Base-by-base conservation (phyloP, 805 yeast genomes). In the Yamadazyma ubonensis region DNA sequence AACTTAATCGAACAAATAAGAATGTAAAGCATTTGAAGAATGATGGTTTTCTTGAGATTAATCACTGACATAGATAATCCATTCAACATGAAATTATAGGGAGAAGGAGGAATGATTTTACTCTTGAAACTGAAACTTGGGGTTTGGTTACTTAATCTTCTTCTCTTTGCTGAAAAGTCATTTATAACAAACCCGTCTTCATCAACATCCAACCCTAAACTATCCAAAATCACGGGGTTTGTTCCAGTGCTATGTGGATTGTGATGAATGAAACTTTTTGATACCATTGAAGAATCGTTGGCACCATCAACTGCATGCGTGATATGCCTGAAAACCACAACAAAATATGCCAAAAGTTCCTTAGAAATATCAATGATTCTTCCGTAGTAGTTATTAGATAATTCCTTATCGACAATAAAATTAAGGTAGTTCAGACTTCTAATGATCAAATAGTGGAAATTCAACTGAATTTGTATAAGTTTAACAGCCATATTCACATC, bases 161-260 rank as follows among this genome's bases (percentile, higher is more conserved):
- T 54, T 37, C 71, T 50, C 47, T 66, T 67, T 3, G 61, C 70
- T 6, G 66, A 61, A 45, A 67, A 68, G 51, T 68, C 73, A 43
- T 69, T 69, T 11, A 68, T 66, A 5, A 69, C 67, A 49, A 67
- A 67, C 17, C 75, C 75, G 45, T 68, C 74, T 33, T 69, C 73
- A 42, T 70, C 71, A 14, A 65, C 62, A 48, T 66, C 71, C 20
- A 67, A 44, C 6, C 68, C 71, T 36, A 65, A 54, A 42, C 64
- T 59, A 33, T 59, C 65, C 56, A 64, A 57, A n/a, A 63, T 58
- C 6, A 56, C 48, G 7, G 55, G 51, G 25, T 47, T 47, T 4
- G 51, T 47, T 16, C 51, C 51, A 1, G 48, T 47, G 20, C 49
- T 44, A 33, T 47, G 51, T n/a, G 51, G 51, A 16, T 47, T 47